Evolutionary conservation across 345 rosid species (phyloP), one percentile per base, ranked within the genome.

Genomic region (Citrus reticulata): DNA sequence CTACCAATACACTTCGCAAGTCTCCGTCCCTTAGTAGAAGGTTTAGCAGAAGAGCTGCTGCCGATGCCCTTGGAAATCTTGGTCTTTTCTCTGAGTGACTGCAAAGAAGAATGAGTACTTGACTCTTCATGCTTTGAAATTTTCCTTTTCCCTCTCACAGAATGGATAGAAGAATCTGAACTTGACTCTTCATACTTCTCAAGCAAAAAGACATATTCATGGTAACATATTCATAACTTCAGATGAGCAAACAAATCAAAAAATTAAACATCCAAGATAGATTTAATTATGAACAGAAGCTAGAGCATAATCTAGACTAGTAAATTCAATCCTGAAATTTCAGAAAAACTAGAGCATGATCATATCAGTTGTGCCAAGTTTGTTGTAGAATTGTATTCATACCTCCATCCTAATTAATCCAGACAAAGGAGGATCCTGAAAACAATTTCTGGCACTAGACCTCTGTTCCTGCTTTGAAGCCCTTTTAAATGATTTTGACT

Each of bases 1-100:
- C 82, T 85, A 59, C 64, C 58, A 27, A 64, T 69, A 68, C 74
- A 83, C 81, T 87, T 89, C 80, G 86, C 83, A 73, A 89, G 79
- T 81, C 84, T 93, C 78, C 81, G 81, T 9, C 88, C 80, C 69
- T 85, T 88, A 73, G 49, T 68, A 69, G 86, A 82, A 87, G 90
- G 76, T 79, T 85, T 86, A 9, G 75, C 86, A 35, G 60, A 65
- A 71, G 77, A 78, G 72, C 76, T 79, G 82, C 77, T 77, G 73
- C 81, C 74, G 55, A 40, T 74, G 49, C 42, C 79, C 80, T 65
- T 72, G 51, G 65, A 77, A 54, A 72, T 72, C 68, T 79, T 75
- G 59, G 83, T 82, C 77, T 83, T 86, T 46, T 78, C 83, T 66
- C 84, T 83, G 14, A n/a, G 35, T 16, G 61, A 60, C 57, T 7